Evolutionary conservation across 169 alveolate genomes (phyloP).

Genomic region (Cryptosporidium canis): DNA sequence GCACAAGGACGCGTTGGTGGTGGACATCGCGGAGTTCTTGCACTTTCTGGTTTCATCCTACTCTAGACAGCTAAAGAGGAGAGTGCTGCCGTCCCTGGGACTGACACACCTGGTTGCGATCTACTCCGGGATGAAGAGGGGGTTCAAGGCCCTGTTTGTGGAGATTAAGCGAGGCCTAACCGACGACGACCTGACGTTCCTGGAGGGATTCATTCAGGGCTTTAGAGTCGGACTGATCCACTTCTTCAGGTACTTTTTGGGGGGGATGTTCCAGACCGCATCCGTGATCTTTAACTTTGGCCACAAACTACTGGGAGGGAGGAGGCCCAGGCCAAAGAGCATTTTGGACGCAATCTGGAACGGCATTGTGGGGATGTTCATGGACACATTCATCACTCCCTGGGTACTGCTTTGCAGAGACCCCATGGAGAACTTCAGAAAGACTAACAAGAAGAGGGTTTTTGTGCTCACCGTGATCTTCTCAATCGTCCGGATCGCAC

Average conservation of each 20-base stretch:
- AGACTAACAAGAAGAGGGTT: conserved; percentile 73
- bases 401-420: conserved; percentile 85
- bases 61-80: conserved; percentile 87
- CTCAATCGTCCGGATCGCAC: conserved; percentile 78
- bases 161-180: conserved; percentile 83
- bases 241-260: conserved; percentile 84
- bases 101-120: conserved; percentile 87
- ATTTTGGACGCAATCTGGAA: conserved; percentile 89
- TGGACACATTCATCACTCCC: conserved; percentile 88
- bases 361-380: conserved; percentile 85
- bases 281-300: conserved; percentile 86
- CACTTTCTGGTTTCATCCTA: conserved; percentile 84
- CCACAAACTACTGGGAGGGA: conserved; percentile 89
- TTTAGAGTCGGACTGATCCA: conserved; percentile 86
- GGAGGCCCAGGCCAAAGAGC: conserved; percentile 88
- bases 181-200: conserved; percentile 76
- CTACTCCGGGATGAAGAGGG: conserved; percentile 85
- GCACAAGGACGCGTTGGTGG: conserved; percentile 79
- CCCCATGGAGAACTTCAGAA: conserved; percentile 78
- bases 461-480: conserved; percentile 74
- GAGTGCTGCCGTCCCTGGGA: conserved; percentile 90
- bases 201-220: conserved; percentile 89
- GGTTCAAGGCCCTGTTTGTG: conserved; percentile 79
- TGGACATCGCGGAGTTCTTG: conserved; percentile 84
- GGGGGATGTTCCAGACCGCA: conserved; percentile 88